Evolutionary conservation across 1,139 yeast species (phyloP), one percentile per base, ranked within the genome.

Genomic region (Pichia sp.): DNA sequence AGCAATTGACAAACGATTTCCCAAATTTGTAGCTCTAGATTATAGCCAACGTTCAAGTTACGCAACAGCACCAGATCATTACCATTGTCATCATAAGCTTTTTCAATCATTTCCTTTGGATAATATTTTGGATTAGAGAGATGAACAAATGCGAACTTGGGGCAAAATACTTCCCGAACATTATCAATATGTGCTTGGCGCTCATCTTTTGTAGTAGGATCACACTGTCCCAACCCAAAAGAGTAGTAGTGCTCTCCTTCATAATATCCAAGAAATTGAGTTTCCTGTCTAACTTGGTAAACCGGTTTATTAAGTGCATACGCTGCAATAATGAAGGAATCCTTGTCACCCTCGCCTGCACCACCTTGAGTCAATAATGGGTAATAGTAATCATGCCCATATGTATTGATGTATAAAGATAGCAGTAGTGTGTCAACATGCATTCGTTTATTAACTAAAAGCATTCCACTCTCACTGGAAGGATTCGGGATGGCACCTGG

Each of bases 281-380:
- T 43, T 12, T 32, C 19, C 43, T 69, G 67, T 33, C 61, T 47
- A 6, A 78, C 73, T 52, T 74, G 83, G 54, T 69, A 73, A 57
- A 69, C 73, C 3, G 72, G 70, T 34, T 64, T 56, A 0, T 59
- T 48, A 45, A 75, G 49, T 0, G 66, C 77, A 37, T 64, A 66
- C 0, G 83, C 81, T 1, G 84, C 81, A 3, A 80, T 78, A 20
- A 77, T 68, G 45, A 75, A 77, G 0, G 84, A 75, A 47, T 77
- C 85, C 53, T 77, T 77, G 48, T 77, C 85, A 32, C 85, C 85
- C 56, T 77, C 82, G 19, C 84, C 85, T 1, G 83, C 82, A 12
- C 78, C 67, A 6, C 84, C 83, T 55, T 76, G 84, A 0, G 82
- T 69, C 46, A 77, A 57, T 38, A 77, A 53, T 4, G 82, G 77